Evolutionary conservation across 805 yeast genomes (phyloP), one percentile per base, ranked within the genome.

Genomic region (Metschnikowia reukaufii): DNA sequence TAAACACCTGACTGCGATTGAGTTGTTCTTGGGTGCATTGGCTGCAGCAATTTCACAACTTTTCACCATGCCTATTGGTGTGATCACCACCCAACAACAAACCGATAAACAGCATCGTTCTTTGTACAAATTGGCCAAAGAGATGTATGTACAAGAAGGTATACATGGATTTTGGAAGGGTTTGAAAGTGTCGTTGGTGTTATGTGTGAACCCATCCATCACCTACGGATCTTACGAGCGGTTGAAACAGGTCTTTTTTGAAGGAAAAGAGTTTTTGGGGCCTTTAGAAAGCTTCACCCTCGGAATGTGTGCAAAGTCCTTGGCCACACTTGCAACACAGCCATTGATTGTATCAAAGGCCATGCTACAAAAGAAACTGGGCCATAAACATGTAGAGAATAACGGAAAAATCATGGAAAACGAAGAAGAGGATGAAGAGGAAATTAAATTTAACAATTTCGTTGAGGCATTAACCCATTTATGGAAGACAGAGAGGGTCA

Each of bases 281-380:
- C 85, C 90, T 2, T 66, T 73, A 41, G 84, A 87, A 65, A 81
- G 83, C 60, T 88, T 85, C 64, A 49, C 80, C 30, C 67, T 87
- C 13, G 96, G 96, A 4, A 88, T 90, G n/a, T 50, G 86, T 35
- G 84, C 94, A 44, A 88, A 88, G 69, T 78, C 86, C 50, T 66
- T 86, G 62, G 95, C 96, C 6, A 88, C 96, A 0, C 38, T 88
- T 10, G 74, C 81, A 3, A 88, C 96, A 0, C 95, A 88, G 68
- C 96, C 96, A 2, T 70, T 88, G 64, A 88, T 88, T 59, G 86
- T 88, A 1, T 82, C 95, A 12, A 88, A 88, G 66, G 92, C 86
- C 13, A 79, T 86, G 79, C 77, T 88, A 50, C 96, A 88, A 66
- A 72, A 72, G 65, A 72, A 72, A 52, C 47, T 50, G 21, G 51